Evolutionary conservation across 23 red algal species (phyloP).

Genomic region (Cyanidiococcus yangmingshanensis): DNA sequence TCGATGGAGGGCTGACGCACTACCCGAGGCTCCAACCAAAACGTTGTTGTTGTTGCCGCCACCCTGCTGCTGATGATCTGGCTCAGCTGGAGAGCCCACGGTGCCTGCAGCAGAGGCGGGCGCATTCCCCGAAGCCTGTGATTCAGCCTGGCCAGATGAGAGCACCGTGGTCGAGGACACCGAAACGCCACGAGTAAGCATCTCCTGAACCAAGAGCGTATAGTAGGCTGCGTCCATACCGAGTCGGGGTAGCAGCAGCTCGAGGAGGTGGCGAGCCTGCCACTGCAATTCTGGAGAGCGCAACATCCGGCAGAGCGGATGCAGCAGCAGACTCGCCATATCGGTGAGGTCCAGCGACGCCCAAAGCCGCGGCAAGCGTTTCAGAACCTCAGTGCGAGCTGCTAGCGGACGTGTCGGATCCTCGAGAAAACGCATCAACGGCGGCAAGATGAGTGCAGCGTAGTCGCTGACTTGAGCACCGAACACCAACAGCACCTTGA

Average conservation of each 20-base stretch:
- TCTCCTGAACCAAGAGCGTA: not conserved
- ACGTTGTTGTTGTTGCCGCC: not conserved
- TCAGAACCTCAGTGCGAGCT: constrained; percentile 43
- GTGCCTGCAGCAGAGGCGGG: not conserved
- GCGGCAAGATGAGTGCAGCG: constrained; percentile 39
- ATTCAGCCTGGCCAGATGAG: not conserved
- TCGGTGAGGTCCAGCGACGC: constrained; percentile 33
- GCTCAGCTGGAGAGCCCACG: not conserved
- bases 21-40: no score
- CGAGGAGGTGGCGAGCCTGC: not conserved
- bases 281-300: constrained; percentile 8
- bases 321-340: constrained; percentile 55
- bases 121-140: not conserved
- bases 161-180: not conserved
- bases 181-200: not conserved
- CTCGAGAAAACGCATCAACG: constrained; percentile 36
- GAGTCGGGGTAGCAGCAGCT: constrained; percentile 8
- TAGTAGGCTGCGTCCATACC: not conserved
- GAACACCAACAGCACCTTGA: constrained; percentile 54
- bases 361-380: constrained; percentile 36
- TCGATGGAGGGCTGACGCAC: not conserved
- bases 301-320: constrained; percentile 53
- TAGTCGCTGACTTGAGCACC: constrained; percentile 53
- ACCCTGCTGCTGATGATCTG: not conserved
- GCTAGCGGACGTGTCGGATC: constrained; percentile 17